These are phyloP conservation scores for Trematosphaeria pertusa DNA, from an alignment of 2,329 filamentous ascomycete species.

Conservation along the genomic window DNA sequence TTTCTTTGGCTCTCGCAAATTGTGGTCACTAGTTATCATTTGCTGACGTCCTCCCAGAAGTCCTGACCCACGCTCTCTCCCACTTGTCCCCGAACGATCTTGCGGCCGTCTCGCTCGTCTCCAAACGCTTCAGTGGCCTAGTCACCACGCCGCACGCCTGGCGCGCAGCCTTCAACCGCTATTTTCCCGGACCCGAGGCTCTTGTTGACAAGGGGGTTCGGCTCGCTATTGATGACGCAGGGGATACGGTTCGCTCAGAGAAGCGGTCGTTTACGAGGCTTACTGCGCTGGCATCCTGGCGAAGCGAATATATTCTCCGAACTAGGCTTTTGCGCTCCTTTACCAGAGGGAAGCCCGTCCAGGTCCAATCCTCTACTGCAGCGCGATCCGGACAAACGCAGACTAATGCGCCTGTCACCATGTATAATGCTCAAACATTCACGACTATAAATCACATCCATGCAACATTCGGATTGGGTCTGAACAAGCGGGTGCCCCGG, in stretches of 20 bases:
- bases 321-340: constrained; percentile 84
- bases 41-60: constrained; percentile 65
- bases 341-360: constrained; percentile 77
- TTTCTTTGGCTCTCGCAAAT: no score
- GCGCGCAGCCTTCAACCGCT: constrained; percentile 90
- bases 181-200: constrained; percentile 79
- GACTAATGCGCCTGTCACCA: constrained; percentile 76
- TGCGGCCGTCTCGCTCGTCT: constrained; percentile 82
- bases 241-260: constrained; percentile 68
- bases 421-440: constrained; percentile 83
- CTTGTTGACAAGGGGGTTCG: constrained; percentile 50
- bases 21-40: no score
- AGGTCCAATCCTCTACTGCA: constrained; percentile 61
- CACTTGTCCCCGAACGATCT: constrained; percentile 87
- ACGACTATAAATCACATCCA: constrained; percentile 82
- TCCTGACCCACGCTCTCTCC: constrained; percentile 88
- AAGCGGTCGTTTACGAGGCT: constrained; percentile 82
- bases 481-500: constrained; percentile 73
- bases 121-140: constrained; percentile 82
- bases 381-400: constrained; percentile 64
- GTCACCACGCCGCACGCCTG: constrained; percentile 93
- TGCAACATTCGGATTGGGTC: constrained; percentile 72
- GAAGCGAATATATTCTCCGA: constrained; percentile 91
- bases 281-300: constrained; percentile 86
- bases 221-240: constrained; percentile 52